Percentiles rank a stretch among this genome's conserved stretches.
Conservation (phyloP, 495 filamentous ascomycete genomes). For the Hypoxylon rickii region DNA sequence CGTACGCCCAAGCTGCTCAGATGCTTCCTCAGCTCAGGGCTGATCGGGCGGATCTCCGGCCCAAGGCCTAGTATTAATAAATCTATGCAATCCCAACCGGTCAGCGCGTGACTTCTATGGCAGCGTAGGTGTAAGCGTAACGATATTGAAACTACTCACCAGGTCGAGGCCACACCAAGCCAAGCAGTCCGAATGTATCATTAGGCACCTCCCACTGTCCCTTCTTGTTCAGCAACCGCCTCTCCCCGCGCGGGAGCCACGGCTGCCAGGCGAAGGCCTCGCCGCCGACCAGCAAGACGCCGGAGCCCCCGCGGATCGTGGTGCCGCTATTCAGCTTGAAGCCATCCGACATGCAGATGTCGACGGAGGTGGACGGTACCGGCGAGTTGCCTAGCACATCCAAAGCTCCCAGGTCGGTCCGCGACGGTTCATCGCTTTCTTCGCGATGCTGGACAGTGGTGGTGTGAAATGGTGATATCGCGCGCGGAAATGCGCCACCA, state of each 20-base stretch:
- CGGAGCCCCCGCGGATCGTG: conserved; percentile 65
- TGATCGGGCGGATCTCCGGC: conserved; percentile 70
- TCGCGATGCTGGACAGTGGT: conserved; percentile 22
- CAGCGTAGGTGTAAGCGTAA: too few species aligned
- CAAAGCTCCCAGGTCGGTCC: conserved; percentile 75
- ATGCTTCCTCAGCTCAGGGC: conserved; percentile 69
- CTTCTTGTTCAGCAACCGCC: conserved; percentile 67
- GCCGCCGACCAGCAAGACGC: conserved; percentile 75
- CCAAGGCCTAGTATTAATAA: conserved; percentile 87
- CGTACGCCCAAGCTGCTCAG: conserved; percentile 81
- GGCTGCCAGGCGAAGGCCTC: conserved; percentile 90
- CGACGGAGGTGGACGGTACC: conserved; percentile 78
- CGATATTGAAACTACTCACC: conserved; percentile 58
- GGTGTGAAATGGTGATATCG: conserved; percentile 13
- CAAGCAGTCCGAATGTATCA: conserved; percentile 77
- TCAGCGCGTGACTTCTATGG: not conserved
- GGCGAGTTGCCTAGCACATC: conserved; percentile 81
- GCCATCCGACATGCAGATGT: conserved; percentile 74
- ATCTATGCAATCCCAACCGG: conserved; percentile 57
- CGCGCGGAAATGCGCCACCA: not conserved
- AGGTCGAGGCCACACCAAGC: conserved; percentile 85
- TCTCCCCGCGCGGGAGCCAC: conserved; percentile 57
- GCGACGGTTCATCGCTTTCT: conserved; percentile 26
- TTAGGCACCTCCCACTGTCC: conserved; percentile 78
- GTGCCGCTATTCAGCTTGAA: conserved; percentile 82